These are phyloP conservation scores for Ilex aquifolium DNA, from an alignment of 257 asterid genomes.

Conservation along the genomic window DNA sequence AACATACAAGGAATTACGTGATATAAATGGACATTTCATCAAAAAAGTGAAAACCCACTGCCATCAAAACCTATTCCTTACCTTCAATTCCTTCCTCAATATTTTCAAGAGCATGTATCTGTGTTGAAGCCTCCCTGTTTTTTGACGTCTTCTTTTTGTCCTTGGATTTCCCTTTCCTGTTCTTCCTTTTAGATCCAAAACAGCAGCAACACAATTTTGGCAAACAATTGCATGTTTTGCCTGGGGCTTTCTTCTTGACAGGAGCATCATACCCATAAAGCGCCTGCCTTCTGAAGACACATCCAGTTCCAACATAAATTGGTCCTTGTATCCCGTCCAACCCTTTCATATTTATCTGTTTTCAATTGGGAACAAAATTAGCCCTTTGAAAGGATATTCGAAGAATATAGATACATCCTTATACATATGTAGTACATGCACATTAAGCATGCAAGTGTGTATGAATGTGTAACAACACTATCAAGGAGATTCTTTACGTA, in stretches of 20 bases:
- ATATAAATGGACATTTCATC: too few species aligned
- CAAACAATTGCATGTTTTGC: constrained; percentile 57
- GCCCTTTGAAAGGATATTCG: constrained; percentile 2
- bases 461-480: not conserved
- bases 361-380: constrained; percentile 5
- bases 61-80: constrained; percentile 11
- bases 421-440: not conserved
- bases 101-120: constrained; percentile 53
- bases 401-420: not conserved
- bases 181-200: constrained; percentile 37
- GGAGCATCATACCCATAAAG: constrained; percentile 69
- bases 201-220: constrained; percentile 52
- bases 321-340: constrained; percentile 83
- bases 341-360: constrained; percentile 72
- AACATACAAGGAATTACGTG: too few species aligned
- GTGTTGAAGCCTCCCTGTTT: constrained; percentile 38
- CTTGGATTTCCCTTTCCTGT: constrained; percentile 30
- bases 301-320: constrained; percentile 67
- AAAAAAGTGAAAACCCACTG: not conserved
- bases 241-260: constrained; percentile 42
- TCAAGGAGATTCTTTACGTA: constrained; percentile 15
- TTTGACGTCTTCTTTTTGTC: constrained; percentile 38
- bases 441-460: not conserved
- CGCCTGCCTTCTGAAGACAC: constrained; percentile 66
- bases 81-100: constrained; percentile 71